Base-by-base conservation (phyloP, 2,329 filamentous ascomycete species). In the Blumeriella jaapii region DNA sequence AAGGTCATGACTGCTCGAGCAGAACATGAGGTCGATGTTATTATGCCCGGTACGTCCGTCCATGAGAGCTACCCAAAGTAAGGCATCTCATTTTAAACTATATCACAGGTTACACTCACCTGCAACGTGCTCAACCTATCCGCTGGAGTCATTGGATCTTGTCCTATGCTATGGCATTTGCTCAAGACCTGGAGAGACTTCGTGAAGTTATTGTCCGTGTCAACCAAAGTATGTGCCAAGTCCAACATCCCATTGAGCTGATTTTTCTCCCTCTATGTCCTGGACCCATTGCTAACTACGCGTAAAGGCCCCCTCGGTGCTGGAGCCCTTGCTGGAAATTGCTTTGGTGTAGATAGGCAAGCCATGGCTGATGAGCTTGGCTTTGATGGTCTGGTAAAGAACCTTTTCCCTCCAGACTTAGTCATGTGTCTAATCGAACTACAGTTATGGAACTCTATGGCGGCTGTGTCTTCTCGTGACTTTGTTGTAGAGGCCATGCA, bases 131-230 rank as follows among this genome's bases (percentile, higher is more conserved):
- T 1, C 62, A 82, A 60, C 83, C 84, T 1, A 75, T 93, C 48
- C 68, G 81, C 42, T 93, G 80, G 80, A 76, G 70, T 36, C 83
- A 91, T 54, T 89, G 79, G 79, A 66, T 93, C 55, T 61, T 93
- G 45, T 79, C 77, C 30, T 78, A 86, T 54, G 82, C 71, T 32
- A 71, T 74, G 31, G 71, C 74, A 19, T 89, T 93, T 53, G 65
- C 71, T 10, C 65, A 65, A 23, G 85, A 93, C 58, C 71, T 93
- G 20, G 71, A 91, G 63, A 74, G 84, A 34, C 66, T 93, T 42
- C 70, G 80, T 34, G 72, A 87, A 57, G 70, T 82, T 26, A 75
- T 74, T 48, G 68, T 70, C 52, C 68, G 82, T n/a, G 78, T 93
- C 42, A 93, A 91, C 59, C 64, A 61, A 54, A 64, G 59, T 41